Conservation (phyloP, 2,329 filamentous ascomycete genomes). For the Fusarium compactum region DNA sequence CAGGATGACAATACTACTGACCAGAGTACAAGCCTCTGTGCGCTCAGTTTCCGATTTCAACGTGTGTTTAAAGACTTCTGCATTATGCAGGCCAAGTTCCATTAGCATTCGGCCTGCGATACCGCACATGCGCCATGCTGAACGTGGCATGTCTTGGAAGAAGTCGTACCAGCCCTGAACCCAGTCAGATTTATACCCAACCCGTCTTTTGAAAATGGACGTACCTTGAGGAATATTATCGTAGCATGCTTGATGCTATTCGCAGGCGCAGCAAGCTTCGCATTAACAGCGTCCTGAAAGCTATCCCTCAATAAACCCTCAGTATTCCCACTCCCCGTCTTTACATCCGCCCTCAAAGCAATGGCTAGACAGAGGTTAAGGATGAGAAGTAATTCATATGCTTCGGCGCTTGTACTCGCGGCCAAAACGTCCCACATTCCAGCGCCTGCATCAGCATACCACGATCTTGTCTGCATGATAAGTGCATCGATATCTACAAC, state of each 20-base stretch:
- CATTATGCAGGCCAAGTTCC: slow-evolving; percentile 48
- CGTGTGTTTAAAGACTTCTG: slow-evolving; percentile 41
- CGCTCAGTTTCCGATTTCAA: slow-evolving; percentile 17
- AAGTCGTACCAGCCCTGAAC: slow-evolving; percentile 40
- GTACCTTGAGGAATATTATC: slow-evolving; percentile 27
- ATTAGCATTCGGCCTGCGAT: slow-evolving; percentile 45
- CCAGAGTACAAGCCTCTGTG: slow-evolving; percentile 14
- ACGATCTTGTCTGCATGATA: slow-evolving; percentile 9
- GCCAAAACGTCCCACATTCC: slow-evolving; percentile 27
- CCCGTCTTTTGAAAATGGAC: fast-evolving
- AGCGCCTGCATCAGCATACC: slow-evolving; percentile 23
- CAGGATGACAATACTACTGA: slow-evolving; percentile 23
- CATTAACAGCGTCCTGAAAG: slow-evolving; percentile 31
- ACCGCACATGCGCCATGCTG: slow-evolving; percentile 48
- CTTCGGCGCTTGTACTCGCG: slow-evolving; percentile 13
- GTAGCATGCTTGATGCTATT: slow-evolving; percentile 30
- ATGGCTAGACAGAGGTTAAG: slow-evolving; percentile 26
- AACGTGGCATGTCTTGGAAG: slow-evolving; percentile 42
- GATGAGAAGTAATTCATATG: slow-evolving; percentile 16
- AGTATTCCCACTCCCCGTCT: not conserved
- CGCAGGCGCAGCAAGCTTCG: slow-evolving; percentile 28
- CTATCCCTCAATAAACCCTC: slow-evolving; percentile 22
- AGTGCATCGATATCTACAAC: slow-evolving; percentile 27
- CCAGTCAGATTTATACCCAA: not conserved
- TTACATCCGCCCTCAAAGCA: slow-evolving; percentile 21